Evolutionary conservation across 768 basidiomycete species (phyloP), one percentile per base, ranked within the genome.

Genomic region (Tephrocybe rancida): DNA sequence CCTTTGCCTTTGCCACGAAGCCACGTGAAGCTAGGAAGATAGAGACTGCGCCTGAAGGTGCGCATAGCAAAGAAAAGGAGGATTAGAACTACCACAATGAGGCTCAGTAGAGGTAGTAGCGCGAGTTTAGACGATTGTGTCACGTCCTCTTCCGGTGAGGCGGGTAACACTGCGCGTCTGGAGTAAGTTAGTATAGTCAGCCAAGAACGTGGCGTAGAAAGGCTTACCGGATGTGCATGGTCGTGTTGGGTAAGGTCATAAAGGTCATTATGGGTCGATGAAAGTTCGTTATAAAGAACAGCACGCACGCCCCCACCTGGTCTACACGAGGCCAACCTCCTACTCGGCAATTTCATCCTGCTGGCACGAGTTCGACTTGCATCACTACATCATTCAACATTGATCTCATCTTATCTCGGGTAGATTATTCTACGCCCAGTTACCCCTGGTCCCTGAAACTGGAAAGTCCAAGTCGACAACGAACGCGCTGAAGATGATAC

Each of bases 1-100:
- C 62, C 56, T 56, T 52, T 47, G 13, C 60, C 58, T 44, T 64
- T 64, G 3, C 57, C 62, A 37, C 62, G 62, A 16, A 63, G 54
- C 60, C 62, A 63, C 6, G 37, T 46, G 22, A 59, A 48, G 43
- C 50, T 58, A 19, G 57, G 56, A 3, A 61, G 43, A 44, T 55
- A 55, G 24, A 61, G 22, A 32, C 50, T 50, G 19, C 57, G 62
- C 34, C 49, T 58, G 42, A 59, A 45, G 14, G 53, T 44, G 35
- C 60, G 62, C 5, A 56, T 24, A 19, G 57, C 32, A 13, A 61
- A 59, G 43, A 61, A 59, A 14, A 57, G 35, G 22, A 56, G 48
- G 25, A 63, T 53, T 9, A 59, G 14, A 5, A 48, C 52, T 24
- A 61, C 42, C 10, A 63, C 51, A 13, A 51, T 57, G 5, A 61